Evolutionary conservation across 2,329 filamentous ascomycete species (phyloP).

Genomic region (Fusarium nelsonii): DNA sequence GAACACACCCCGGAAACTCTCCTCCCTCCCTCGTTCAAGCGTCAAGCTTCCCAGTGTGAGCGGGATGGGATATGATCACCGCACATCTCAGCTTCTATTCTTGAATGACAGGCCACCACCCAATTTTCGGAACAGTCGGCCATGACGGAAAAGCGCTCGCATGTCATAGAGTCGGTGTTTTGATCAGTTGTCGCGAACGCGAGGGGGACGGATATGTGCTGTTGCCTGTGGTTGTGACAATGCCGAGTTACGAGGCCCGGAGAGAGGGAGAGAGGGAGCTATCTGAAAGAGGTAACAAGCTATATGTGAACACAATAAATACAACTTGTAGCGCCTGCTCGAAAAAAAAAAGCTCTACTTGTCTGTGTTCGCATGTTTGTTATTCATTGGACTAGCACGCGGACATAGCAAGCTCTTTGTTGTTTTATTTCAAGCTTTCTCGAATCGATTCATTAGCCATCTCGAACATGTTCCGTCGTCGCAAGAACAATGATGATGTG

Average conservation of each 20-base stretch:
- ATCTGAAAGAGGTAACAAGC: slow-evolving; percentile 4
- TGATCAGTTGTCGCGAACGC: neutral
- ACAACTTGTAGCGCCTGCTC: neutral
- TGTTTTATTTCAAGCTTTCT: neutral
- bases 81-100: slow-evolving; percentile 11
- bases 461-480: slow-evolving; percentile 30
- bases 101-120: neutral
- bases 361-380: neutral
- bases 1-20: neutral
- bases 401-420: neutral
- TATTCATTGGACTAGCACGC: neutral
- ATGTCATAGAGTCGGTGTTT: slow-evolving; percentile 12
- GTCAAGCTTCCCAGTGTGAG: slow-evolving; percentile 1
- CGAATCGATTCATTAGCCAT: slow-evolving; percentile 1
- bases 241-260: neutral
- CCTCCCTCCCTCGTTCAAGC: neutral
- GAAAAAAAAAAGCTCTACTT: neutral
- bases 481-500: slow-evolving; percentile 24
- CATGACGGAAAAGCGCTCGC: slow-evolving; percentile 13
- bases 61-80: slow-evolving; percentile 2
- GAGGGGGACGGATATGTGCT: neutral
- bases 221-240: neutral
- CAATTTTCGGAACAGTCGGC: slow-evolving; percentile 24
- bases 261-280: neutral
- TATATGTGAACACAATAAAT: slow-evolving; percentile 20